A percentile compares a stretch with the other conserved stretches of the same genome.
phyloP scores from a whole-genome alignment of 805 yeast species.

The Lipomyces mesembrius region DNA sequence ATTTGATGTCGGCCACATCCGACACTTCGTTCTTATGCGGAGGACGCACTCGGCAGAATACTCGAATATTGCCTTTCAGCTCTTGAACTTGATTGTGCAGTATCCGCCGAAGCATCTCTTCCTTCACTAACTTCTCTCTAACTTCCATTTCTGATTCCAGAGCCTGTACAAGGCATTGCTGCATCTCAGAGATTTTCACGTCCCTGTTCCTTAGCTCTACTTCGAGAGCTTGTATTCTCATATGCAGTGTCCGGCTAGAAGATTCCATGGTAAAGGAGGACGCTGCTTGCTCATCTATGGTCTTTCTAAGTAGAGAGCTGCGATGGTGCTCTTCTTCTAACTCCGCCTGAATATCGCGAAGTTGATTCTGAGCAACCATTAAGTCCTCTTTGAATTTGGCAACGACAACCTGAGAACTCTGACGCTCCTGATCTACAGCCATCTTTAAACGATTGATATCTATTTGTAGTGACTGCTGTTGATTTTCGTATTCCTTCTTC shows the following conservation, averaged over 20 bases:
- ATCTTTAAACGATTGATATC: conserved; percentile 17
- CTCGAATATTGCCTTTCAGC: conserved; percentile 88
- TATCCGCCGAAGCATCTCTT: conserved; percentile 62
- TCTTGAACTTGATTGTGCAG: conserved; percentile 81
- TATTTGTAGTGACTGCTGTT: conserved; percentile 38
- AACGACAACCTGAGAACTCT: not conserved
- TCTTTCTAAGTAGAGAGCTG: conserved; percentile 41
- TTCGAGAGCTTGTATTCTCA: conserved; percentile 37
- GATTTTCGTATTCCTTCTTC: conserved; percentile 13
- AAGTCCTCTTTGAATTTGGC: conserved; percentile 1
- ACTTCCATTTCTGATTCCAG: conserved; percentile 43
- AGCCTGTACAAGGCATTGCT: conserved; percentile 41
- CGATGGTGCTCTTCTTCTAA: conserved; percentile 41
- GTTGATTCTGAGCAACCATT: conserved; percentile 27
- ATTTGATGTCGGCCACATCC: conserved; percentile 44
- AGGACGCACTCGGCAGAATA: conserved; percentile 85
- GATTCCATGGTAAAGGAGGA: conserved; percentile 38
- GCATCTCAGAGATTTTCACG: conserved; percentile 34
- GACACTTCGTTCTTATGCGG: conserved; percentile 39
- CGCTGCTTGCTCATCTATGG: conserved; percentile 44
- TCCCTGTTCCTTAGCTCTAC: conserved; percentile 35
- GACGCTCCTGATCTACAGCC: conserved; percentile 14
- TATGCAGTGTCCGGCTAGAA: conserved; percentile 31
- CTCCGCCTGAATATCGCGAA: conserved; percentile 39
- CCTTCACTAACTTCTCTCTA: conserved; percentile 50